Percentiles rank a stretch among this genome's conserved stretches.
Conservation (phyloP, 495 filamentous ascomycete species). For the Aspergillus indologenus region DNA sequence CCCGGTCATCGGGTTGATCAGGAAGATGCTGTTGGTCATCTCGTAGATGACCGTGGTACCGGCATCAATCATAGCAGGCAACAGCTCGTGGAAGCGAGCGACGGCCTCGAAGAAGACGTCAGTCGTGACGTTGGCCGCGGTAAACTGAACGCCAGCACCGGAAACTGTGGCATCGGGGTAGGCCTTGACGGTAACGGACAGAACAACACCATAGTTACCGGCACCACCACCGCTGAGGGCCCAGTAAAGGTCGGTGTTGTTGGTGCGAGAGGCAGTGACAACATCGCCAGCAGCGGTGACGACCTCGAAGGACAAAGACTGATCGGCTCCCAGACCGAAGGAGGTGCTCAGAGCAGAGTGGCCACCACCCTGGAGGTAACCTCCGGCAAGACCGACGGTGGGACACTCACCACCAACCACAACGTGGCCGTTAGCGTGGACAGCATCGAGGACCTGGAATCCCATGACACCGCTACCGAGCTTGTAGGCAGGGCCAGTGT, state of each 20-base stretch:
- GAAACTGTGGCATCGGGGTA: slow-evolving; percentile 37
- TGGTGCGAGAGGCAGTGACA: slow-evolving; percentile 50
- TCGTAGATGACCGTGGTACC: slow-evolving; percentile 48
- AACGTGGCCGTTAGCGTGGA: slow-evolving; percentile 27
- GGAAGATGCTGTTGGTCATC: slow-evolving; percentile 45
- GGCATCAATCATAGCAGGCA: slow-evolving; percentile 49
- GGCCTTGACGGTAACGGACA: slow-evolving; percentile 49
- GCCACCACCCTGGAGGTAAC: slow-evolving; percentile 62
- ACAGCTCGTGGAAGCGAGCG: slow-evolving; percentile 39
- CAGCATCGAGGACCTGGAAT: slow-evolving; percentile 47
- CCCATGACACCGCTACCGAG: slow-evolving; percentile 54
- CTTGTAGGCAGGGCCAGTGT: slow-evolving; percentile 53
- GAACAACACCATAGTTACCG: slow-evolving; percentile 61
- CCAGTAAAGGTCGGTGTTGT: slow-evolving; percentile 64
- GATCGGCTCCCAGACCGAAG: slow-evolving; percentile 63
- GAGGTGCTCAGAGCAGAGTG: slow-evolving; percentile 51
- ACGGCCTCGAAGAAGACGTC: slow-evolving; percentile 47
- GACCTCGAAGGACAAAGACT: slow-evolving; percentile 60
- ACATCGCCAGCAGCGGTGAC: slow-evolving; percentile 53
- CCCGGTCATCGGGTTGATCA: slow-evolving; percentile 41
- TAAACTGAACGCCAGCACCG: slow-evolving; percentile 32
- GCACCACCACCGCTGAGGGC: slow-evolving; percentile 65
- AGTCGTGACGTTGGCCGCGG: slow-evolving; percentile 22
- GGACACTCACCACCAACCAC: slow-evolving; percentile 40
- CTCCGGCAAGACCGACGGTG: slow-evolving; percentile 49